phyloP scores from a whole-genome alignment of 106 monocot species.

The Chionographis japonica region DNA sequence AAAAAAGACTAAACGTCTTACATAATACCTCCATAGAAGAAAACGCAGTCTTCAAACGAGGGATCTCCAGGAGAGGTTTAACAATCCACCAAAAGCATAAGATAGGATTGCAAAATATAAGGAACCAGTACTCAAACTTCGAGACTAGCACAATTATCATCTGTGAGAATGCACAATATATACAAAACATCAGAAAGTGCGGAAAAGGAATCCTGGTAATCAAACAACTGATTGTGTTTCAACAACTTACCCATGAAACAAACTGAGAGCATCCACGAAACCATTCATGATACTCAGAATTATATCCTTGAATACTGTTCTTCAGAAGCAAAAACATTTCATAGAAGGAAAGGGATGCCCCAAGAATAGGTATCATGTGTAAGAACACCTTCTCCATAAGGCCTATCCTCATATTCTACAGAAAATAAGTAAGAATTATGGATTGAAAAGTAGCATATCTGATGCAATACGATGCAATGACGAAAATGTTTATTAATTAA shows the following conservation, averaged over 20 bases:
- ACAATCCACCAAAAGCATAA: slow-evolving; percentile 84
- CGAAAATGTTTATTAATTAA: too few relatives aligned
- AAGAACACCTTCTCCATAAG: slow-evolving; percentile 42
- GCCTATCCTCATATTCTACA: slow-evolving; percentile 23
- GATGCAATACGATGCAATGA: too few relatives aligned
- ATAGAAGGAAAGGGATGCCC: slow-evolving; percentile 46
- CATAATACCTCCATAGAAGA: slow-evolving; percentile 54
- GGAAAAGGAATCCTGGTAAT: not conserved
- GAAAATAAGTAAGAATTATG: not conserved
- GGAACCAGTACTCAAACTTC: slow-evolving; percentile 35
- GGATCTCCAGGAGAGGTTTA: slow-evolving; percentile 56
- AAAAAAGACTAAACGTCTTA: not conserved
- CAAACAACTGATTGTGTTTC: not conserved
- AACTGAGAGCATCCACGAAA: slow-evolving; percentile 55
- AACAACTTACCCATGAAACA: slow-evolving; percentile 60
- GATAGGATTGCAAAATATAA: slow-evolving; percentile 51
- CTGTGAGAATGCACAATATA: slow-evolving; percentile 21
- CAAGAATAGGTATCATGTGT: slow-evolving; percentile 38
- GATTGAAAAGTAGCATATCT: not conserved
- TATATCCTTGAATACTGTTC: slow-evolving; percentile 24
- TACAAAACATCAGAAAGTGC: slow-evolving; percentile 4
- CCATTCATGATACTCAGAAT: slow-evolving; percentile 49
- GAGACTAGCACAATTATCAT: slow-evolving; percentile 37
- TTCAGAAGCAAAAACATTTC: slow-evolving; percentile 40
- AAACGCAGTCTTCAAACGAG: slow-evolving; percentile 51